phyloP scores from a whole-genome alignment of 2,329 filamentous ascomycete species.

The Hypoxylon sp. region DNA sequence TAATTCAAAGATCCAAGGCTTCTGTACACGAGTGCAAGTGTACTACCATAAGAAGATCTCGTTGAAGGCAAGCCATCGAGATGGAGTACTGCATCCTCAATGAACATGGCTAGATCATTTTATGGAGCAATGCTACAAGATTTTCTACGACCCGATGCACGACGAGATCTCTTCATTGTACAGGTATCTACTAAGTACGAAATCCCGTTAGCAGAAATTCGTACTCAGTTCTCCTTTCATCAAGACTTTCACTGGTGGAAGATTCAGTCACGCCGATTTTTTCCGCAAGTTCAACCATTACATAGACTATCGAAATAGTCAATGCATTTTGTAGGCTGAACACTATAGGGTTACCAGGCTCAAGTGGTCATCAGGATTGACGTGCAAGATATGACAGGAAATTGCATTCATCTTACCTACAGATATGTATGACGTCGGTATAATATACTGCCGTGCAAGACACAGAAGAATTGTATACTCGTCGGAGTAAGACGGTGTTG shows the following conservation, averaged over 20 bases:
- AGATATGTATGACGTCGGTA: not conserved
- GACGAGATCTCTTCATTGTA: no score
- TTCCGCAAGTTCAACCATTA: conserved; percentile 46
- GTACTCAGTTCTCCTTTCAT: not conserved
- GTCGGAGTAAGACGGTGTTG: no score
- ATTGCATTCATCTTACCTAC: conserved; percentile 23
- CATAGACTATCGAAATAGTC: conserved; percentile 8
- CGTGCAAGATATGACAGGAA: conserved; percentile 4
- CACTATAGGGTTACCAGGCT: conserved; percentile 46
- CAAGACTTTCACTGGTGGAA: not conserved
- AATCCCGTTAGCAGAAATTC: conserved; percentile 11
- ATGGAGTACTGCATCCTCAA: no score
- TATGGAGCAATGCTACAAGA: no score
- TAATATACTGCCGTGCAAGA: not conserved
- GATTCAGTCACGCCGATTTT: conserved; percentile 42
- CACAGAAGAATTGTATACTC: not conserved
- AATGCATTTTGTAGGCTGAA: conserved; percentile 41
- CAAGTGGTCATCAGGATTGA: conserved; percentile 43
- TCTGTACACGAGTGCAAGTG: no score
- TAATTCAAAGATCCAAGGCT: no score
- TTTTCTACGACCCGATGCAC: no score
- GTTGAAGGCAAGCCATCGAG: no score
- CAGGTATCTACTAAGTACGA: no score
- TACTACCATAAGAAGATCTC: no score
- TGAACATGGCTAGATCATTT: no score